Conservation (phyloP, 164 flowering plant species). For the Protea cynaroides region DNA sequence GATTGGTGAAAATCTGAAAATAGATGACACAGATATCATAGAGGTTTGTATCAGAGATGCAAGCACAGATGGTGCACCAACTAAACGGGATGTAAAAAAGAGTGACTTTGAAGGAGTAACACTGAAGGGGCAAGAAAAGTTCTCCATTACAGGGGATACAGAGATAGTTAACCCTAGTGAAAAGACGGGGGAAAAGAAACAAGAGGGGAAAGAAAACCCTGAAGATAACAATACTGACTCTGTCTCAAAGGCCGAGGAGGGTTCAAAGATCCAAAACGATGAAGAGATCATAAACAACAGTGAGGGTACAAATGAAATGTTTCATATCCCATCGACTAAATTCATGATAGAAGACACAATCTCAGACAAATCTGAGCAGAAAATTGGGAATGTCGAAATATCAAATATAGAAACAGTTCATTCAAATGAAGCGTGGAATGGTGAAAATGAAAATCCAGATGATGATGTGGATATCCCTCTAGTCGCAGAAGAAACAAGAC, state of each 20-base stretch:
- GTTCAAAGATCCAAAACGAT: constrained; percentile 8
- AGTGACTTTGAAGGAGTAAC: constrained; percentile 6
- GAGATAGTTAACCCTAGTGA: constrained; percentile 11
- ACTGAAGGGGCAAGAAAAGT: constrained; percentile 9
- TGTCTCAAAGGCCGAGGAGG: background rate
- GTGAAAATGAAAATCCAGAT: no score
- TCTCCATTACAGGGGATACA: background rate
- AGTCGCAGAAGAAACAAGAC: no score
- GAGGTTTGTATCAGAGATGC: background rate
- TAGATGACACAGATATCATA: background rate
- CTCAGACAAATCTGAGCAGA: background rate
- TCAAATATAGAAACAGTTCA: background rate
- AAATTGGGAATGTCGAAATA: background rate
- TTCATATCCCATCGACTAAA: background rate
- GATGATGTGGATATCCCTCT: no score
- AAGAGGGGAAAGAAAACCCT: constrained; percentile 11
- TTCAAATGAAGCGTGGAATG: no score
- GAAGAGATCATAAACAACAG: constrained; percentile 3
- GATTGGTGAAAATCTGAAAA: constrained; percentile 4
- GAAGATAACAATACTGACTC: constrained; percentile 2
- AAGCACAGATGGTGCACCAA: constrained; percentile 6
- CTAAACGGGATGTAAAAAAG: constrained; percentile 11
- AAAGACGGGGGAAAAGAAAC: constrained; percentile 10
- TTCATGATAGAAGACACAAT: background rate
- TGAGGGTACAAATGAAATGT: constrained; percentile 3